These are phyloP conservation scores for Fusarium buxicola DNA, from an alignment of 2,329 filamentous ascomycete species.

Conservation along the genomic window DNA sequence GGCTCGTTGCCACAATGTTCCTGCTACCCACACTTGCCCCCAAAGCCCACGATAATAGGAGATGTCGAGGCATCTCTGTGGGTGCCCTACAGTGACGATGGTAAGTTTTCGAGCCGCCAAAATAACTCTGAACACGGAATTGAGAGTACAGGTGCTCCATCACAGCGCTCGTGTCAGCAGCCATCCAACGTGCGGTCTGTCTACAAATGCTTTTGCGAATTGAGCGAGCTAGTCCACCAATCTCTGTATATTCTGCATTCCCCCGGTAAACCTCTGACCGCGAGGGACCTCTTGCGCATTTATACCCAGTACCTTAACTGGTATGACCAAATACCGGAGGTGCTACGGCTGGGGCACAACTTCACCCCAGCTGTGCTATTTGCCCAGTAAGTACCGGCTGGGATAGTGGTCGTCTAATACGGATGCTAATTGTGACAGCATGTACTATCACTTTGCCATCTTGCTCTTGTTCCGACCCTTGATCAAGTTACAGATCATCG, in stretches of 20 bases:
- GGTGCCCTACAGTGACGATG: slow-evolving; percentile 69
- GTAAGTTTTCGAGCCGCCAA: slow-evolving; percentile 51
- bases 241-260: slow-evolving; percentile 79
- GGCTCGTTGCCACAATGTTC: slow-evolving; percentile 71
- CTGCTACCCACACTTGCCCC: slow-evolving; percentile 65
- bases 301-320: slow-evolving; percentile 78
- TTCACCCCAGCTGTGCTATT: slow-evolving; percentile 80
- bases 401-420: no score
- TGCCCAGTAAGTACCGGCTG: slow-evolving; percentile 70
- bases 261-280: slow-evolving; percentile 73
- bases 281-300: slow-evolving; percentile 69
- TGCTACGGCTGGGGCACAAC: slow-evolving; percentile 72
- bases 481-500: slow-evolving; percentile 72
- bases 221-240: slow-evolving; percentile 79
- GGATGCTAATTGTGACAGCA: slow-evolving; percentile 55
- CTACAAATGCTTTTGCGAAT: slow-evolving; percentile 75
- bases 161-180: slow-evolving; percentile 68
- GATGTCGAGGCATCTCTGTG: slow-evolving; percentile 70
- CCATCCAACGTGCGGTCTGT: slow-evolving; percentile 76
- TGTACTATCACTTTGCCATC: slow-evolving; percentile 79
- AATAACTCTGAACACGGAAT: not conserved
- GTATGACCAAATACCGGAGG: slow-evolving; percentile 75
- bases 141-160: slow-evolving; percentile 58
- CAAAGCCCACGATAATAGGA: slow-evolving; percentile 70
- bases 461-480: slow-evolving; percentile 79